Conservation (phyloP, 768 basidiomycete species). For the Chalciporus pseudorubinellus region DNA sequence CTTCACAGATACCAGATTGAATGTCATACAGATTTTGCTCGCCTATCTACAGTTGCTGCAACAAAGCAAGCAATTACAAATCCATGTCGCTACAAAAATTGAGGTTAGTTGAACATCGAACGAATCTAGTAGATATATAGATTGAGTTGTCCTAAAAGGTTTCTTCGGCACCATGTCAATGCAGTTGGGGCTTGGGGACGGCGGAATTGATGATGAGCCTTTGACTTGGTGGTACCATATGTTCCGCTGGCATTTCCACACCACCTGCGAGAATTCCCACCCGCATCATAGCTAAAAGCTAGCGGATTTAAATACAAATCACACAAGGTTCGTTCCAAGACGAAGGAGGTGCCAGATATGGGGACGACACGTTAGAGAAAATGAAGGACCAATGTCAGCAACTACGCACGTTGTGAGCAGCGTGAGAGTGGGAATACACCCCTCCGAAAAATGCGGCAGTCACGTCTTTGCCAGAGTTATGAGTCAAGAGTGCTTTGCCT, state of each 20-base stretch:
- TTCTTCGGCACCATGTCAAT: background rate
- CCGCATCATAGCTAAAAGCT: constrained; percentile 77
- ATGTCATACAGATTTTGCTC: constrained; percentile 2
- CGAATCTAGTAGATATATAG: constrained; percentile 8
- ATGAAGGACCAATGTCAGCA: background rate
- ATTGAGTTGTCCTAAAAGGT: background rate
- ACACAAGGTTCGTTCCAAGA: background rate
- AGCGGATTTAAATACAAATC: constrained; percentile 1
- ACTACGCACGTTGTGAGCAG: constrained; percentile 67
- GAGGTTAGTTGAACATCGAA: constrained; percentile 9
- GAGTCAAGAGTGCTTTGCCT: constrained; percentile 56
- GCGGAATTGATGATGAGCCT: constrained; percentile 32
- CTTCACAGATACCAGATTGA: constrained; percentile 3
- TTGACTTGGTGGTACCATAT: constrained; percentile 46
- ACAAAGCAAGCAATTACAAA: constrained; percentile 4
- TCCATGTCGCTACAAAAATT: background rate
- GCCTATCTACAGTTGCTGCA: background rate
- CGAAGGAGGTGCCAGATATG: background rate
- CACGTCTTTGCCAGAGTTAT: constrained; percentile 74
- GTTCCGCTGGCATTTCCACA: constrained; percentile 48
- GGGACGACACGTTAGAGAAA: constrained; percentile 1
- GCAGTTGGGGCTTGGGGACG: constrained; percentile 1
- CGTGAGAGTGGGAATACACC: constrained; percentile 78
- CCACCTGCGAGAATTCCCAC: constrained; percentile 66
- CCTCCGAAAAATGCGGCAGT: constrained; percentile 87